A percentile compares a stretch with the other conserved stretches of the same genome.
phyloP scores from a whole-genome alignment of 2,329 filamentous ascomycete species.

The Arthrobotrys entomopaga region DNA sequence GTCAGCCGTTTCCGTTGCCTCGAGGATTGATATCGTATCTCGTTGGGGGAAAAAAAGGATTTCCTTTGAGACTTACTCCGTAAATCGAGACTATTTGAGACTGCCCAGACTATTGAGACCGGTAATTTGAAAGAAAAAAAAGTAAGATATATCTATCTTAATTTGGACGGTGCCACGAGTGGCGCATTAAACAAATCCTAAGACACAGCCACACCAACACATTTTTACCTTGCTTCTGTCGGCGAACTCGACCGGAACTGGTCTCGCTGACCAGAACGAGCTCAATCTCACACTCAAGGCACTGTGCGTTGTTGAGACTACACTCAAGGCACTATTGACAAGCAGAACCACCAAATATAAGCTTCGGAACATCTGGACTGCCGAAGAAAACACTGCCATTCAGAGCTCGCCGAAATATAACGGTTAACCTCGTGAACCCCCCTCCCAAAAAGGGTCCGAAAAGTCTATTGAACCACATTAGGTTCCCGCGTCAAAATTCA shows the following conservation, averaged over 20 bases:
- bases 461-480: background rate
- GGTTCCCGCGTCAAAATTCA: no score
- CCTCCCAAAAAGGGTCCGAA: background rate
- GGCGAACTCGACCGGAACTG: no score
- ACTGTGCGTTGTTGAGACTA: no score
- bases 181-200: constrained; percentile 8
- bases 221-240: background rate
- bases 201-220: constrained; percentile 52
- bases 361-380: no score
- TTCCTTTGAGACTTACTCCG: background rate
- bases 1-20: constrained; percentile 2
- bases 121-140: no score
- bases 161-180: constrained; percentile 33
- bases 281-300: constrained; percentile 15
- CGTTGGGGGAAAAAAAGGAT: background rate
- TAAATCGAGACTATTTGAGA: no score
- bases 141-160: background rate
- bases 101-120: no score
- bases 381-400: no score
- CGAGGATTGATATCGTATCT: background rate
- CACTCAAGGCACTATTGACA: no score
- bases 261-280: constrained; percentile 16
- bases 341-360: no score
- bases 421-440: constrained; percentile 36
- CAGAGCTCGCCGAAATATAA: constrained; percentile 13